A percentile compares a stretch with the other conserved stretches of the same genome.
Evolutionary conservation across 108 stramenopile species (phyloP).

Genomic region (Cylindrotheca fusiformis): DNA sequence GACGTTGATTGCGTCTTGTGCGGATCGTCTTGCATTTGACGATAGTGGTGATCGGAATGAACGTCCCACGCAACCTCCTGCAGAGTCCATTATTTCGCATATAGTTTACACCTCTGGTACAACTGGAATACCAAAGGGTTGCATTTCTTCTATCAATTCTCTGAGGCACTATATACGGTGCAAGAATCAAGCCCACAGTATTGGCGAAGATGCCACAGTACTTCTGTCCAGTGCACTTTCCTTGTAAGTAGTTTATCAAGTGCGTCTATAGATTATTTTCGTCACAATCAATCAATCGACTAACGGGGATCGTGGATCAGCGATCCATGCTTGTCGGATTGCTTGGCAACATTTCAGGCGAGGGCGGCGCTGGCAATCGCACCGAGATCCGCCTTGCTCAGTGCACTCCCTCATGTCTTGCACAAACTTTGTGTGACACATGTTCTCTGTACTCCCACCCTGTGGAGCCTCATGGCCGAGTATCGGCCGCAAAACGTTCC

Average conservation of each 20-base stretch:
- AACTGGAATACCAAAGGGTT: conserved; percentile 94
- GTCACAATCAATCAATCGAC: neutral
- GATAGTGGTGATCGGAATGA: neutral
- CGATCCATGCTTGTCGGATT: conserved; percentile 83
- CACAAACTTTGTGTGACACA: conserved; percentile 48
- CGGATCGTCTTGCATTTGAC: neutral
- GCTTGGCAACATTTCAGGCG: conserved; percentile 62
- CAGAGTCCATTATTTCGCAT: conserved; percentile 42
- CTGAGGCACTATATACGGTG: conserved; percentile 55
- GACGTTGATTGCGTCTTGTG: neutral
- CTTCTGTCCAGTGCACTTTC: conserved; percentile 74
- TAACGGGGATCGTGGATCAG: neutral
- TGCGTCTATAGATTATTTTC: too few species aligned
- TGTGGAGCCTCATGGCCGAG: conserved; percentile 46
- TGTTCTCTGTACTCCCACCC: conserved; percentile 80
- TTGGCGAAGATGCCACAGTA: conserved; percentile 43
- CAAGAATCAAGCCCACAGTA: conserved; percentile 64
- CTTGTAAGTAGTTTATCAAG: conserved; percentile 26
- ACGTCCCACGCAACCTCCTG: neutral
- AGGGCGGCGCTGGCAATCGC: conserved; percentile 56
- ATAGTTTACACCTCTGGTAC: conserved; percentile 96
- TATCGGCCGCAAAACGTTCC: conserved; percentile 19
- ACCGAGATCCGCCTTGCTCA: conserved; percentile 30
- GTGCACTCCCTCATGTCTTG: conserved; percentile 33
- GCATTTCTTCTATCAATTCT: conserved; percentile 62